These are phyloP conservation scores for Pterocarpus macrocarpus DNA, from an alignment of 306 rosid species.

Conservation along the genomic window DNA sequence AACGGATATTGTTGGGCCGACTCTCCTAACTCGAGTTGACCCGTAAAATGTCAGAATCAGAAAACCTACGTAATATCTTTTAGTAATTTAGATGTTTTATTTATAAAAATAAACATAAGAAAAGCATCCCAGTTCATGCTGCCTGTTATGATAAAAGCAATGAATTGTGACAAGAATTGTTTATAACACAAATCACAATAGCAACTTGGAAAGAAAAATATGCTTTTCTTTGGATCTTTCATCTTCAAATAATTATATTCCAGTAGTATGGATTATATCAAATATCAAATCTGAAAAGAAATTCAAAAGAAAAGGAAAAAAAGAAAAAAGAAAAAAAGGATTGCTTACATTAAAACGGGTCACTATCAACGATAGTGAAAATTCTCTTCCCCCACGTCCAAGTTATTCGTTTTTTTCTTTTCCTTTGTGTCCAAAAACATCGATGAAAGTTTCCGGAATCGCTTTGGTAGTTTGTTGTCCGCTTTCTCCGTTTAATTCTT, in stretches of 20 bases:
- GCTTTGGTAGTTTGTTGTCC: conserved; percentile 47
- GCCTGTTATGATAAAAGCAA: background rate
- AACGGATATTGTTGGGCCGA: background rate
- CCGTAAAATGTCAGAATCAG: background rate
- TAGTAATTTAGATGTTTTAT: no score
- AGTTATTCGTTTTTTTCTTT: conserved; percentile 45
- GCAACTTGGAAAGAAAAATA: background rate
- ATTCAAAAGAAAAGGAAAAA: no score
- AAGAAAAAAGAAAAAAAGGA: background rate
- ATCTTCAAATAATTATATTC: background rate
- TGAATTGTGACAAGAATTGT: background rate
- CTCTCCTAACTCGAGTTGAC: background rate
- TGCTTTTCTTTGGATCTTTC: background rate
- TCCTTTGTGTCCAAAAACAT: conserved; percentile 30
- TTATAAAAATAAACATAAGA: background rate
- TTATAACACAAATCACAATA: background rate
- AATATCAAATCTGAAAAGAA: no score
- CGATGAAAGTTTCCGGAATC: conserved; percentile 27
- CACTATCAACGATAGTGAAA: conserved; percentile 37
- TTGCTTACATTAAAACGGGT: background rate
- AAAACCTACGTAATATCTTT: no score
- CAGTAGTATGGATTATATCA: no score
- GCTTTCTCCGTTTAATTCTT: conserved; percentile 19
- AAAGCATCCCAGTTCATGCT: background rate
- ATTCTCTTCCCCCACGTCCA: conserved; percentile 11